Evolutionary conservation across 257 asterid genomes (phyloP).

Genomic region (Solanum ossicruentum): DNA sequence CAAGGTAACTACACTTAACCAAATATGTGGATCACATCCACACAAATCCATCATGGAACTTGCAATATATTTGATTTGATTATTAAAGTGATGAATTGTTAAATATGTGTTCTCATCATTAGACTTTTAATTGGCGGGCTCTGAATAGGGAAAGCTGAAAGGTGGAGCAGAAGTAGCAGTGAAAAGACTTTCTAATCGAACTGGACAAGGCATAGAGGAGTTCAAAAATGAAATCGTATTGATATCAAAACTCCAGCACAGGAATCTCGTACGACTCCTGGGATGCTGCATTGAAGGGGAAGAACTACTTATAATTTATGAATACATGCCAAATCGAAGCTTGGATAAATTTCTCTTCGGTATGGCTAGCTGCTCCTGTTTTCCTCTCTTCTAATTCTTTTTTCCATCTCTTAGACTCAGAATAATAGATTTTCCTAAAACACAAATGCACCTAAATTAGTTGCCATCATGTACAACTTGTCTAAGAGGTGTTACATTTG

Average conservation of each 20-base stretch:
- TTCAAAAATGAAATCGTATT: constrained; percentile 17
- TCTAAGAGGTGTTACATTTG: background rate
- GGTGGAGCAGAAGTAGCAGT: constrained; percentile 20
- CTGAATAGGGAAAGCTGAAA: constrained; percentile 5
- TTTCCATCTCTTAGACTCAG: background rate
- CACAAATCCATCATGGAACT: background rate
- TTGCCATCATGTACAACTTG: background rate
- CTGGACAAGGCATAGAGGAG: constrained; percentile 24
- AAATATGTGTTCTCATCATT: background rate
- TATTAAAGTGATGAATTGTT: background rate
- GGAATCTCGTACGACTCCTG: constrained; percentile 20
- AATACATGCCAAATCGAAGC: constrained; percentile 20
- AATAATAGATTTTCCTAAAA: background rate
- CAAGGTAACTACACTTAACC: constrained; percentile 2
- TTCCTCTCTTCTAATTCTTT: background rate
- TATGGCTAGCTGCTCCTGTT: background rate
- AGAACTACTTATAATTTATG: constrained; percentile 14
- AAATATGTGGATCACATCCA: background rate
- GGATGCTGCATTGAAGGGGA: constrained; percentile 20
- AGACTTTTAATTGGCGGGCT: background rate
- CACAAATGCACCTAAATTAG: background rate
- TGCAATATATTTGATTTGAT: background rate
- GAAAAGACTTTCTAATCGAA: constrained; percentile 16
- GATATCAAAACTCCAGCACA: constrained; percentile 22
- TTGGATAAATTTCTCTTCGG: constrained; percentile 25